A percentile compares a stretch with the other conserved stretches of the same genome.
Evolutionary conservation across 225 moss, liverwort and hornwort genomes (phyloP).

Genomic region (Marchantia polymorpha): DNA sequence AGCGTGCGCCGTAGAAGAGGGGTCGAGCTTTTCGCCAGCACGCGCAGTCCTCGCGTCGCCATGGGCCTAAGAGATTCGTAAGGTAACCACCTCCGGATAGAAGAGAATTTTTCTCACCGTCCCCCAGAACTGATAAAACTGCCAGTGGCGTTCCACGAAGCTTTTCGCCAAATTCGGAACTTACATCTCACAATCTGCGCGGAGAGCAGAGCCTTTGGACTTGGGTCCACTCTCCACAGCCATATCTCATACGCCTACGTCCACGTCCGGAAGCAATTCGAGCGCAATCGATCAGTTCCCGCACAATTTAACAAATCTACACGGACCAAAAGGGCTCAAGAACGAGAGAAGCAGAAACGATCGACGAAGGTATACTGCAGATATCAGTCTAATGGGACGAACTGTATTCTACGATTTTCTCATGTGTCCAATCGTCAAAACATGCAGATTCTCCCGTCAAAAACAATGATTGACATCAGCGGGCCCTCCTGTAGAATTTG

Average conservation of each 20-base stretch:
- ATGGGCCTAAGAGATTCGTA: constrained; percentile 5
- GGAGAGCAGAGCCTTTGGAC: not conserved
- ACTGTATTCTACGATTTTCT: not conserved
- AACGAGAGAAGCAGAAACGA: not conserved
- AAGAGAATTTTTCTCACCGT: no score
- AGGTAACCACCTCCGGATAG: not conserved
- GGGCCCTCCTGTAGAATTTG: no score
- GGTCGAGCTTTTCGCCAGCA: constrained; percentile 13
- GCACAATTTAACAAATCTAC: not conserved
- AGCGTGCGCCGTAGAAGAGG: constrained; percentile 12
- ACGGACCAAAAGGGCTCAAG: not conserved
- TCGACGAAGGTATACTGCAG: not conserved
- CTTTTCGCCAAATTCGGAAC: not conserved
- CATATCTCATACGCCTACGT: not conserved
- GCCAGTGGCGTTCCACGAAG: not conserved
- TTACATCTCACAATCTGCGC: not conserved
- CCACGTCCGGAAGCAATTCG: not conserved
- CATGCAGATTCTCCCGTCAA: not conserved
- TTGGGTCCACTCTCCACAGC: not conserved
- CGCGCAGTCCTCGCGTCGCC: constrained; percentile 21
- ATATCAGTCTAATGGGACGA: not conserved
- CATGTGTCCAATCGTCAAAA: not conserved
- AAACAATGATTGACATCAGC: no score
- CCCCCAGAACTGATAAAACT: not conserved
- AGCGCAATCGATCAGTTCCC: not conserved